These are phyloP conservation scores for Fomitopsis palustris DNA, from an alignment of 1,284 basidiomycete species.

Conservation along the genomic window DNA sequence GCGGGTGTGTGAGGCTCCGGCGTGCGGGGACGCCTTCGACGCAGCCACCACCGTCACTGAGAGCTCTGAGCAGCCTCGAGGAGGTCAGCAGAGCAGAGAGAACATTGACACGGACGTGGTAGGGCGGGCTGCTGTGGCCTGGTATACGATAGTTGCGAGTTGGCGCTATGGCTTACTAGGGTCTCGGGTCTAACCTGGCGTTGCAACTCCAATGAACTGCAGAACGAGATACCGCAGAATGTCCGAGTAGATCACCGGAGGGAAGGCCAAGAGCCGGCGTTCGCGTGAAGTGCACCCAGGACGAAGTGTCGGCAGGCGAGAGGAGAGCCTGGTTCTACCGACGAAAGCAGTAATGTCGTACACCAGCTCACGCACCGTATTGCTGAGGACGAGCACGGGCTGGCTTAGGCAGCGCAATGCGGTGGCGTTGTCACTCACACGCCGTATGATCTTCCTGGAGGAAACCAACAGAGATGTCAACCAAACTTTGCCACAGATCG, in stretches of 20 bases:
- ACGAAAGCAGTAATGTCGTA: background rate
- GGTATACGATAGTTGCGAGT: background rate
- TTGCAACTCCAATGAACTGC: background rate
- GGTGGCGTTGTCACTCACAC: background rate
- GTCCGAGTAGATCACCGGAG: background rate
- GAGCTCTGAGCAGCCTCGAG: background rate
- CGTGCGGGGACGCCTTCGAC: background rate
- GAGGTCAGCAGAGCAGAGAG: background rate
- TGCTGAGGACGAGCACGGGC: background rate
- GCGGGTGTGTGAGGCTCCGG: background rate
- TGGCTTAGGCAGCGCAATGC: background rate
- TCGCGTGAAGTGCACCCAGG: background rate
- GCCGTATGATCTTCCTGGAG: background rate
- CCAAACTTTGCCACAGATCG: no score
- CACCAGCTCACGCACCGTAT: background rate
- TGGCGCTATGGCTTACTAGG: background rate
- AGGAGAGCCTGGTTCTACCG: background rate
- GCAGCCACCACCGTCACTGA: constrained; percentile 1
- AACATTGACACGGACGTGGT: background rate
- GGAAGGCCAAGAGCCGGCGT: background rate
- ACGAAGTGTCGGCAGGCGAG: background rate
- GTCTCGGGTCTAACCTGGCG: background rate
- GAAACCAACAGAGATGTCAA: background rate
- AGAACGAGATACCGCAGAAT: no score
- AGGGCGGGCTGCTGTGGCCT: background rate